These are phyloP conservation scores for Kluyveromyces aestuarii DNA, from an alignment of 805 yeast species.

Conservation along the genomic window DNA sequence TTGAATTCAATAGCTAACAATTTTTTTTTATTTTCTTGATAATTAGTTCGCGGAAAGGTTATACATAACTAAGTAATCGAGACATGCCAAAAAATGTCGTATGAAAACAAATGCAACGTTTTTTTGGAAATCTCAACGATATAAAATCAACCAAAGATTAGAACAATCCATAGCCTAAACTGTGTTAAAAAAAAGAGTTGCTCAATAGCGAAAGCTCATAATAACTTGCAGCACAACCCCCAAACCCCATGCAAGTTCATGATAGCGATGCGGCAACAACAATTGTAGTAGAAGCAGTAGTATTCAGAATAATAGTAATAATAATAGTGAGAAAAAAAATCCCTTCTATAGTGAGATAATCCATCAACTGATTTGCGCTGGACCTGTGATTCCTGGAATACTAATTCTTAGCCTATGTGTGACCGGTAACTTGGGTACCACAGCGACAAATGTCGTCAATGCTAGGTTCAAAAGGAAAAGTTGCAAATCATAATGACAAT, in stretches of 20 bases:
- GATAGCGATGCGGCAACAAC: background rate
- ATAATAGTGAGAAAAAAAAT: too few species aligned
- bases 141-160: background rate
- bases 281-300: background rate
- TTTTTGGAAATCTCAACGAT: background rate
- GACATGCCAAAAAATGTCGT: too few species aligned
- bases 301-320: background rate
- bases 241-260: background rate
- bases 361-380: conserved; percentile 27
- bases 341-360: background rate
- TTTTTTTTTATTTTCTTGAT: too few species aligned
- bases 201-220: background rate
- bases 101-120: background rate
- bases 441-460: conserved; percentile 74
- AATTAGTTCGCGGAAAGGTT: background rate
- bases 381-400: conserved; percentile 39
- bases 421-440: conserved; percentile 82
- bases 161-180: background rate
- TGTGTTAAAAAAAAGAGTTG: background rate
- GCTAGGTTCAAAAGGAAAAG: conserved; percentile 67
- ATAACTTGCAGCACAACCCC: background rate
- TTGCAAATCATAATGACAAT: conserved; percentile 73
- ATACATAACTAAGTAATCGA: background rate
- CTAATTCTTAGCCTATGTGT: conserved; percentile 70
- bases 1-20: background rate